A percentile compares a stretch with the other conserved stretches of the same genome.
phyloP scores from a whole-genome alignment of 2,329 filamentous ascomycete species.

The Aureobasidium musti region DNA sequence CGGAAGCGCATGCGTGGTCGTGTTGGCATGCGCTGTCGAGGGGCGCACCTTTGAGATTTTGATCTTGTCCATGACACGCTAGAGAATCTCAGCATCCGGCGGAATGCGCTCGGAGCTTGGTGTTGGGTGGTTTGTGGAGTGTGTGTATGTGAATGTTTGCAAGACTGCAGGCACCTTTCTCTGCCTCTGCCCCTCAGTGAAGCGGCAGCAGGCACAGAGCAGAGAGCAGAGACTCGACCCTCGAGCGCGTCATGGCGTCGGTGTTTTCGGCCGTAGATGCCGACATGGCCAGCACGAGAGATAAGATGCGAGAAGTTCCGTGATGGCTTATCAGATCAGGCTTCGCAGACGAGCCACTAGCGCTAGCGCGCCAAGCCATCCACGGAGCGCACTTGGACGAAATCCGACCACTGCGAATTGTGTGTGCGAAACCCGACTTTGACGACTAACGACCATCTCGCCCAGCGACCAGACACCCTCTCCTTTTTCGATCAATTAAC shows the following conservation, averaged over 20 bases:
- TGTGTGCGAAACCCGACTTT: neutral
- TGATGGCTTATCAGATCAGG: neutral
- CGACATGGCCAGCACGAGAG: neutral
- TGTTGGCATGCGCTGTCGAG: neutral
- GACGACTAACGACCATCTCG: constrained; percentile 16
- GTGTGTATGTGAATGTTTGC: neutral
- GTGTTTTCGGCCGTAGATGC: neutral
- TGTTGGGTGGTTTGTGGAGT: neutral
- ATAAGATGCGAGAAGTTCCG: neutral
- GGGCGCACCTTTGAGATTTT: constrained; percentile 18
- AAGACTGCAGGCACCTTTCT: neutral
- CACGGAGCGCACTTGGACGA: neutral
- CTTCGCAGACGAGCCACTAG: neutral
- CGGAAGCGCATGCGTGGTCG: neutral
- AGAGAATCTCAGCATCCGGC: constrained; percentile 1
- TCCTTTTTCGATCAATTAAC: constrained; percentile 32
- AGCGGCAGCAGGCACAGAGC: neutral
- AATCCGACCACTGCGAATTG: neutral
- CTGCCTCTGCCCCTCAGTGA: neutral
- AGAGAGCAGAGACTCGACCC: constrained; percentile 11
- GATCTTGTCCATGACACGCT: constrained; percentile 31
- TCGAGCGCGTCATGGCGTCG: neutral
- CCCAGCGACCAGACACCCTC: constrained; percentile 15
- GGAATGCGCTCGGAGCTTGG: neutral
- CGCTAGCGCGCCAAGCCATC: neutral